Evolutionary conservation across 129 eudicot genomes (phyloP).

Genomic region (Pulicaria dysenterica): DNA sequence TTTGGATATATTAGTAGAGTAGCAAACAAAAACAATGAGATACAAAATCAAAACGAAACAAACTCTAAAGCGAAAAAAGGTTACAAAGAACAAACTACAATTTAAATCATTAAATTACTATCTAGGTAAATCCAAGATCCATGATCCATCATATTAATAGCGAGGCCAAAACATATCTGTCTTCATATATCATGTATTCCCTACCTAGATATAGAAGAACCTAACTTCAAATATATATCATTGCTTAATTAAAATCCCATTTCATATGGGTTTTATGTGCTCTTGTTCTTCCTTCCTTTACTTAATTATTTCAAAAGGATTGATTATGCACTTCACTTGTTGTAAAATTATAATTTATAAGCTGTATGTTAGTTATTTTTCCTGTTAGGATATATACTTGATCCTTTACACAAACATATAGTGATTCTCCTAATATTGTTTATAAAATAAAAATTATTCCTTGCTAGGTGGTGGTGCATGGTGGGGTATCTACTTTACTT

Average conservation of each 20-base stretch:
- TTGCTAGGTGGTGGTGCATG: neutral
- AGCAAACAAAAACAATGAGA: no score
- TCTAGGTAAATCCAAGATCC: no score
- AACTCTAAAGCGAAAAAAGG: no score
- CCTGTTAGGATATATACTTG: neutral
- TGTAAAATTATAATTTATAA: neutral
- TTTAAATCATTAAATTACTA: no score
- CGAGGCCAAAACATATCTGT: neutral
- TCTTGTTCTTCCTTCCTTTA: neutral
- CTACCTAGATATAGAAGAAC: conserved; percentile 13
- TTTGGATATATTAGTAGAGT: no score
- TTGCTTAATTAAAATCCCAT: neutral
- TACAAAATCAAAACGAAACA: no score
- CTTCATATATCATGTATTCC: conserved; percentile 2
- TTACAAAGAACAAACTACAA: no score
- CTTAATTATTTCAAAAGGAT: neutral
- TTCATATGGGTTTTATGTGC: neutral
- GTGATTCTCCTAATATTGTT: neutral
- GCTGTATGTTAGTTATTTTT: neutral
- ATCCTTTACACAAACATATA: neutral
- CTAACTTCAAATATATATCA: neutral
- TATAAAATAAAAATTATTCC: neutral
- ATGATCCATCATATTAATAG: neutral
- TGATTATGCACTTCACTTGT: neutral
- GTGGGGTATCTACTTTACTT: conserved; percentile 35